Conservation (phyloP, 148 eudicot genomes). For the Rhododendron ferrugineum region DNA sequence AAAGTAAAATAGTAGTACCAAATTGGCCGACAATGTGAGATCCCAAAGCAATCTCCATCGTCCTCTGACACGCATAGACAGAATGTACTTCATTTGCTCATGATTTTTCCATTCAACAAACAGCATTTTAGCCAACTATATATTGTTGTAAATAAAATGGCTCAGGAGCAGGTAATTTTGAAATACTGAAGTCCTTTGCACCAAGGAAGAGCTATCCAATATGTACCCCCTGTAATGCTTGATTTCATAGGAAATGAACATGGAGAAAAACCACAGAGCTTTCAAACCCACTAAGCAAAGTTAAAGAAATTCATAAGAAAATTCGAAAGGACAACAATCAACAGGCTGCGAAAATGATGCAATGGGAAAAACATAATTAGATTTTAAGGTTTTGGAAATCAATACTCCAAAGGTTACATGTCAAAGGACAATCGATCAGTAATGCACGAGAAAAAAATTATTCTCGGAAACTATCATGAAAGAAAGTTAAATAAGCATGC, state of each 20-base stretch:
- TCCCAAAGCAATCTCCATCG: not conserved
- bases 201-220: not conserved
- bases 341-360: not conserved
- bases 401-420: not conserved
- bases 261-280: not conserved
- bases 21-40: not conserved
- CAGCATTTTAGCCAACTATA: too few species aligned
- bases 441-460: not conserved
- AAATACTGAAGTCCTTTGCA: not conserved
- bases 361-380: not conserved
- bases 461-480: not conserved
- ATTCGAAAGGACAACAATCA: not conserved
- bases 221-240: not conserved
- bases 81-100: not conserved
- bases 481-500: not conserved
- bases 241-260: not conserved
- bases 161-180: not conserved
- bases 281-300: not conserved
- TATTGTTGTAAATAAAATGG: too few species aligned
- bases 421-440: not conserved
- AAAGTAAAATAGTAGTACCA: too few species aligned
- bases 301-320: not conserved
- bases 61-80: not conserved
- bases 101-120: not conserved
- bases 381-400: not conserved